Conservation (phyloP, 768 basidiomycete genomes). For the Panaeolus papilionaceus region DNA sequence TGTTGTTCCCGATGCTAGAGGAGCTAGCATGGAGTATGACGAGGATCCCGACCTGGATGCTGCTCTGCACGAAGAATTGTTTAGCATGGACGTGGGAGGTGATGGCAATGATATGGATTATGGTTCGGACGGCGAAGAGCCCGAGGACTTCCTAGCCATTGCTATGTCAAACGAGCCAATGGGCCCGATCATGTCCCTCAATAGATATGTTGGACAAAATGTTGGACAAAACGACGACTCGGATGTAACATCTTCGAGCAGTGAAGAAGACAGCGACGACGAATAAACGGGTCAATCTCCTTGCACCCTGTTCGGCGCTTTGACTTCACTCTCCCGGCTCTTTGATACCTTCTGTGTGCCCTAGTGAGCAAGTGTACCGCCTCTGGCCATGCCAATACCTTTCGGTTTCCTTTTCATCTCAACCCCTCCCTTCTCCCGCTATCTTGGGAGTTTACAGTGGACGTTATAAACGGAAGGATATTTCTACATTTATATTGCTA, state of each 20-base stretch:
- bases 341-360: not conserved
- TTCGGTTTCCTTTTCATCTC: not conserved
- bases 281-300: conserved; percentile 30
- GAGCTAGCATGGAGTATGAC: conserved; percentile 43
- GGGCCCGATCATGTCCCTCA: conserved; percentile 54
- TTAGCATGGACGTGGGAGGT: conserved; percentile 1
- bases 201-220: conserved; percentile 32
- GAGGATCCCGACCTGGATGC: conserved; percentile 45
- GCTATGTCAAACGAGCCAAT: conserved; percentile 43
- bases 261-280: conserved; percentile 36
- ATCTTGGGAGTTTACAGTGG: not conserved
- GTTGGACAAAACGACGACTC: not conserved
- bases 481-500: conserved; percentile 9
- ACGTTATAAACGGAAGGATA: conserved; percentile 8
- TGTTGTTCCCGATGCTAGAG: conserved; percentile 38
- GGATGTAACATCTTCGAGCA: conserved; percentile 37
- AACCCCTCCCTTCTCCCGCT: not conserved
- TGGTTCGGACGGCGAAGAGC: conserved; percentile 7
- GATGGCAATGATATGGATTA: conserved; percentile 26
- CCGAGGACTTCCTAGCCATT: conserved; percentile 50
- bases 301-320: not conserved
- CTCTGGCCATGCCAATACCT: not conserved
- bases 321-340: not conserved
- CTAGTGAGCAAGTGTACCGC: not conserved
- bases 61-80: conserved; percentile 31